Percentiles rank a stretch among this genome's conserved stretches.
phyloP scores from a whole-genome alignment of 192 early-diverging fungal genomes.

The Thamnidium elegans region DNA sequence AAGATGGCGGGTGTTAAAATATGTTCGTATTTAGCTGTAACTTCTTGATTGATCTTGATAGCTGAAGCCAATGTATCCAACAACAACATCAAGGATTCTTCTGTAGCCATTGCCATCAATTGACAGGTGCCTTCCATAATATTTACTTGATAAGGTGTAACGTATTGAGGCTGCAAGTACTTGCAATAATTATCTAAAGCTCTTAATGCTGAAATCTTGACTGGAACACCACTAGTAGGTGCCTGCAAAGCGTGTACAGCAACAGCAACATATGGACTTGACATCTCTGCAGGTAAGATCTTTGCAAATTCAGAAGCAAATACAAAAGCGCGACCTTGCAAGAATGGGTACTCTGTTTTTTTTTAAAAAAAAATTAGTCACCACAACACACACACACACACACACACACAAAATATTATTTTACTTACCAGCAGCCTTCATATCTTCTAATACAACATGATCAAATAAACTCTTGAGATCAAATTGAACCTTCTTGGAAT shows the following conservation, averaged over 20 bases:
- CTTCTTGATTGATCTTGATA: slow-evolving; percentile 66
- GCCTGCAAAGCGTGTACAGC: slow-evolving; percentile 66
- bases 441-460: slow-evolving; percentile 73
- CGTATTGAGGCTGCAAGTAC: slow-evolving; percentile 47
- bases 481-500: slow-evolving; percentile 43
- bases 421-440: slow-evolving; percentile 52
- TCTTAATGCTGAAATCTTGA: slow-evolving; percentile 68
- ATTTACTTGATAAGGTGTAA: slow-evolving; percentile 51
- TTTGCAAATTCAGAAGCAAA: slow-evolving; percentile 81
- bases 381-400: too few relatives aligned
- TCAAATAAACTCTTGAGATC: slow-evolving; percentile 79
- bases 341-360: slow-evolving; percentile 64
- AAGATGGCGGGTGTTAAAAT: slow-evolving; percentile 69
- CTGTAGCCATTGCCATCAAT: slow-evolving; percentile 56
- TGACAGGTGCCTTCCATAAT: slow-evolving; percentile 62
- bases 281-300: slow-evolving; percentile 63
- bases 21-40: slow-evolving; percentile 72
- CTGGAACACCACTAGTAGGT: slow-evolving; percentile 50
- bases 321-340: slow-evolving; percentile 88
- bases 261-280: slow-evolving; percentile 72
- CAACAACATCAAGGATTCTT: slow-evolving; percentile 64
- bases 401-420: not conserved
- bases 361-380: too few relatives aligned
- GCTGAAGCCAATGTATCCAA: slow-evolving; percentile 62
- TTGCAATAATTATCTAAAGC: slow-evolving; percentile 62